Base-by-base conservation (phyloP, 345 rosid species). In the Hypericum perforatum region DNA sequence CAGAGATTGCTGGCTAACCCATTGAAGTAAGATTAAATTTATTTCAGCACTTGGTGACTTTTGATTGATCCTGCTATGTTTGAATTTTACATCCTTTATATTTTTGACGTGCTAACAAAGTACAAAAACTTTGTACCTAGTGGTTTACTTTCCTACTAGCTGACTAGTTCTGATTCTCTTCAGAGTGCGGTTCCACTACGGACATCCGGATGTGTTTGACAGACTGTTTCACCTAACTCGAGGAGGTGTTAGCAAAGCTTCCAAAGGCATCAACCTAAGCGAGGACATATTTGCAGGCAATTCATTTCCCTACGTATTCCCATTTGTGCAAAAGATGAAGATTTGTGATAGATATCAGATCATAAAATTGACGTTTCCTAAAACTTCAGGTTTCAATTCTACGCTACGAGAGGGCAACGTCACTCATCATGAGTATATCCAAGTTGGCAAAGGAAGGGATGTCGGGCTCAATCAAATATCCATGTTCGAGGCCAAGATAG, bases 371-470 rank as follows among this genome's bases (percentile, higher is more conserved):
- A 54, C 50, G 13, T 12, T 8, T 37, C 16, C 12, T 11, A 11
- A 36, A 0, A 5, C 41, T 11, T 37, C 55, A 52, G 55, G 55
- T 10, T 52, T 52, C 15, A 52, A 52, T 3, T 52, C 55, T 36
- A 52, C 55, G 0, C 41, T 52, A n/a, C 55, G 55, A 11, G 39
- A 38, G 11, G 55, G 55, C 16, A 36, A 36, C 13, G 55, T 52
- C 13, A 52, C 55, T n/a, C 55, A 52, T 37, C 55, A 52, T n/a
- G 55, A 52, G 39, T 52, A 52, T 5, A 52, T 52, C 12, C 55
- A 52, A 37, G 55, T 52, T 52, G 55, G 55, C n/a, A 52, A 52
- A 37, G 55, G 55, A 12, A 7, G 55, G 37, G 55, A 52, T 52
- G 55, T 52, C 13, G 55, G 55, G 39, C 55, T 52, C 7, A 52